A percentile compares a stretch with the other conserved stretches of the same genome.
phyloP scores from a whole-genome alignment of 2,329 filamentous ascomycete species.

The Stemphylium beticola region DNA sequence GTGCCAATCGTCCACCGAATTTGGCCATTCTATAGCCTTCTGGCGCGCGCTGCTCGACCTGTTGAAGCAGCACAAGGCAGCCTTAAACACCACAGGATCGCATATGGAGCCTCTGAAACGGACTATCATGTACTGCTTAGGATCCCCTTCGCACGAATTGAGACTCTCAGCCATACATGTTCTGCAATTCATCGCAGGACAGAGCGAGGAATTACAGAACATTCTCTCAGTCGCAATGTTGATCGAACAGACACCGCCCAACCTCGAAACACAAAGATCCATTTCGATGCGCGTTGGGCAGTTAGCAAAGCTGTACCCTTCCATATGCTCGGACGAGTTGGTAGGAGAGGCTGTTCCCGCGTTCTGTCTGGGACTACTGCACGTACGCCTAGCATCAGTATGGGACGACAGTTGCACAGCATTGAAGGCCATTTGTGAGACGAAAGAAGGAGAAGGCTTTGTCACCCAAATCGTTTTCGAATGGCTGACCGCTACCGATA shows the following conservation, averaged over 20 bases:
- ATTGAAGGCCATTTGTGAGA: constrained; percentile 75
- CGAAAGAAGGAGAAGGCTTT: constrained; percentile 72
- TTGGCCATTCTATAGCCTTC: constrained; percentile 59
- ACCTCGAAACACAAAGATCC: constrained; percentile 74
- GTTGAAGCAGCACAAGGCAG: constrained; percentile 69
- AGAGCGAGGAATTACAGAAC: constrained; percentile 58
- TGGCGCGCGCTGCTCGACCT: constrained; percentile 54
- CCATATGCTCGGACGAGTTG: constrained; percentile 66
- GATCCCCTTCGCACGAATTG: constrained; percentile 75
- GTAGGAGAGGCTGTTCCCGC: constrained; percentile 74
- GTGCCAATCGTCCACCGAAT: constrained; percentile 69
- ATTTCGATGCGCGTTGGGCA: constrained; percentile 87
- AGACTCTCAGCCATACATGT: constrained; percentile 76
- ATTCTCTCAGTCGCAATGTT: constrained; percentile 71
- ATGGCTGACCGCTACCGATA: constrained; percentile 64
- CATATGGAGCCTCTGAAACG: constrained; percentile 68
- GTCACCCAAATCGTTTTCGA: constrained; percentile 75
- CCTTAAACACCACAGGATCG: constrained; percentile 55
- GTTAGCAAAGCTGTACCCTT: constrained; percentile 69
- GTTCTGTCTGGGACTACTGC: constrained; percentile 89
- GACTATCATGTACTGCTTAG: constrained; percentile 74
- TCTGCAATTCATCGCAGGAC: constrained; percentile 64
- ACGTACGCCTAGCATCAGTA: constrained; percentile 80
- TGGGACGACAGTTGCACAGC: constrained; percentile 85
- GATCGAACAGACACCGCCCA: constrained; percentile 80